Base-by-base conservation (phyloP, 805 yeast species). In the Wickerhamiella azymoides region DNA sequence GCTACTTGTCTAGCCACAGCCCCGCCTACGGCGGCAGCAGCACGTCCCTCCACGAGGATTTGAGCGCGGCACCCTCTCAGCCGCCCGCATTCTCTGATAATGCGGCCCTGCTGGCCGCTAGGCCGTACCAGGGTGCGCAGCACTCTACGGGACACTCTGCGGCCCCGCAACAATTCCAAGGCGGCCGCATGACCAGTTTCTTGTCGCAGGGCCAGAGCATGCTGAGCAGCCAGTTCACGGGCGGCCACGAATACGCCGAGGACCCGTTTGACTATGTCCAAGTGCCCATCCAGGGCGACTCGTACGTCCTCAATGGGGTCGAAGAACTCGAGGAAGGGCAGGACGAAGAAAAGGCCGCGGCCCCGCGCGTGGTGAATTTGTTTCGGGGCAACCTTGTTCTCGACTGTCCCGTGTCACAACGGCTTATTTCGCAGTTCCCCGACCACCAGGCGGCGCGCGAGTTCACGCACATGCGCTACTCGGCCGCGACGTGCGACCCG, bases 401-500 rank as follows among this genome's bases (percentile, higher is more conserved):
- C 49, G 95, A 85, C 62, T 85, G 94, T 58, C 94, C 94, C 10
- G 88, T 85, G 1, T 78, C 93, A n/a, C 73, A 75, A 26, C 71
- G 75, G 41, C 68, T 85, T 43, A 64, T 81, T 37, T 63, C 66
- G 40, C 75, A 74, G 54, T 79, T 72, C 55, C 64, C 74, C 46
- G 58, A 67, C 36, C 71, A 67, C 56, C 64, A 70, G 58, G 57
- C 73, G 49, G 60, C 64, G 69, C 59, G 88, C 60, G 82, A 89
- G 67, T 81, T 80, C 70, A 71, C 77, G 28, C 84, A 80, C 56
- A 80, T 89, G 89, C 73, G 97, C 61, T 89, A 88, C 63, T 84
- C 92, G 47, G 96, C 96, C 0, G 86, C 84, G 17, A 89, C 97
- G 1, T 81, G 94, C 61, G 93, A 89, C 51, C 97, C 97, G 0